Evolutionary conservation across 1,139 yeast genomes (phyloP).

Genomic region (Sugiyamaella castrensis): DNA sequence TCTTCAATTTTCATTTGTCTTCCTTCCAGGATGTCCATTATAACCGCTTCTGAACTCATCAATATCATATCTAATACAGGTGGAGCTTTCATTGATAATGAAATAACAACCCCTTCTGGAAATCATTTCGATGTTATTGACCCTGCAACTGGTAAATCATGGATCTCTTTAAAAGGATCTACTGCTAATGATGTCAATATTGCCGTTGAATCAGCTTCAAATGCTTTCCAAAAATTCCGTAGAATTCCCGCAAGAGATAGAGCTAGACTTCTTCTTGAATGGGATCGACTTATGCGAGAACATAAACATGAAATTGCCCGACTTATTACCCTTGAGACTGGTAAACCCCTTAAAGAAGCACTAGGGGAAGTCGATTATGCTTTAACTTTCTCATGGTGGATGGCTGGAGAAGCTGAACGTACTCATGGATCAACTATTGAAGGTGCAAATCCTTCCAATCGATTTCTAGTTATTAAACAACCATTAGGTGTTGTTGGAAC

Average conservation of each 20-base stretch:
- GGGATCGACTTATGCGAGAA: slow-evolving; percentile 59
- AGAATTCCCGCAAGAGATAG: slow-evolving; percentile 62
- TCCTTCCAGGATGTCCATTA: no score
- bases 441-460: slow-evolving; percentile 53
- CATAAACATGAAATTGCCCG: slow-evolving; percentile 70
- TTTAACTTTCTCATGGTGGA: slow-evolving; percentile 83
- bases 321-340: slow-evolving; percentile 73
- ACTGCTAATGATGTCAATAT: slow-evolving; percentile 43
- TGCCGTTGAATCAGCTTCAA: slow-evolving; percentile 57
- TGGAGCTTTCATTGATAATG: slow-evolving; percentile 60
- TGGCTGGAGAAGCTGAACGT: slow-evolving; percentile 77
- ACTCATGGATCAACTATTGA: slow-evolving; percentile 66
- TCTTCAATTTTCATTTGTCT: no score
- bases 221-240: slow-evolving; percentile 57
- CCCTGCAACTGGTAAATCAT: slow-evolving; percentile 64
- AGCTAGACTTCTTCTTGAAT: slow-evolving; percentile 57
- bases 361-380: slow-evolving; percentile 72
- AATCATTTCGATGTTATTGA: slow-evolving; percentile 62
- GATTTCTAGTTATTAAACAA: slow-evolving; percentile 64
- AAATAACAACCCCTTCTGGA: slow-evolving; percentile 55
- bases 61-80: neutral
- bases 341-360: slow-evolving; percentile 73
- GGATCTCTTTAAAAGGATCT: slow-evolving; percentile 57
- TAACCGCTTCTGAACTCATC: no score
- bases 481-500: slow-evolving; percentile 92